phyloP scores from a whole-genome alignment of 345 rosid species.

The Hirschfeldia incana region DNA sequence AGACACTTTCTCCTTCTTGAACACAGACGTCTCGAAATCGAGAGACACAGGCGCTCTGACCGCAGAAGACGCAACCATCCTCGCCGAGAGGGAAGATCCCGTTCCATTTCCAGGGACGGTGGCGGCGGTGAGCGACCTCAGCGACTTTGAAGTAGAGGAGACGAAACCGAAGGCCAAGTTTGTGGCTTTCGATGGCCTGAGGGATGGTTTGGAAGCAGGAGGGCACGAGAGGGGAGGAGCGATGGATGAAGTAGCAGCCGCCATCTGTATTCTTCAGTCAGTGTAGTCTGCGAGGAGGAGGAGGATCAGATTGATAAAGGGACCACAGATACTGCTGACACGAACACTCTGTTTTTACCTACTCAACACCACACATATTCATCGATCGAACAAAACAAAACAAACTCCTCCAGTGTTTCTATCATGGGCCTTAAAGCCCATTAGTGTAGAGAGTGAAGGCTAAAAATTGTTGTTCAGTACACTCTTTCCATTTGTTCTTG shows the following conservation, averaged over 20 bases:
- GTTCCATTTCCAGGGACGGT: constrained; percentile 37
- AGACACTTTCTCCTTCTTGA: constrained; percentile 76
- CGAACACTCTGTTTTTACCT: neutral
- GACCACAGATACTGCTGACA: neutral
- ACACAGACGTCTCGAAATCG: constrained; percentile 75
- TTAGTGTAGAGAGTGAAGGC: too few species aligned
- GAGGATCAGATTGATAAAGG: neutral
- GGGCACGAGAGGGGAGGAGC: constrained; percentile 41
- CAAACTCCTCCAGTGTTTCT: too few species aligned
- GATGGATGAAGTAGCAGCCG: constrained; percentile 54
- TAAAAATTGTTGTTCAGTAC: too few species aligned
- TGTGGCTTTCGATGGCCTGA: constrained; percentile 21
- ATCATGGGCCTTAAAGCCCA: too few species aligned
- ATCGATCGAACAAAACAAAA: too few species aligned
- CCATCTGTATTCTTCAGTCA: constrained; percentile 23
- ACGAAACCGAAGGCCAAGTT: constrained; percentile 44
- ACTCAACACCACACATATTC: too few species aligned
- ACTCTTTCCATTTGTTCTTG: too few species aligned
- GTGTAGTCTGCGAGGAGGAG: constrained; percentile 15
- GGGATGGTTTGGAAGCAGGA: constrained; percentile 32
- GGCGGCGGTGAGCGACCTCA: constrained; percentile 42
- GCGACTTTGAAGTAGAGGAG: constrained; percentile 44
- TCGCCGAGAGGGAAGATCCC: constrained; percentile 50
- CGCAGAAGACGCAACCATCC: constrained; percentile 52
- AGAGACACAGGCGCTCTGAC: constrained; percentile 40